Base-by-base conservation (phyloP, 768 basidiomycete species). In the Podaxis sp. region DNA sequence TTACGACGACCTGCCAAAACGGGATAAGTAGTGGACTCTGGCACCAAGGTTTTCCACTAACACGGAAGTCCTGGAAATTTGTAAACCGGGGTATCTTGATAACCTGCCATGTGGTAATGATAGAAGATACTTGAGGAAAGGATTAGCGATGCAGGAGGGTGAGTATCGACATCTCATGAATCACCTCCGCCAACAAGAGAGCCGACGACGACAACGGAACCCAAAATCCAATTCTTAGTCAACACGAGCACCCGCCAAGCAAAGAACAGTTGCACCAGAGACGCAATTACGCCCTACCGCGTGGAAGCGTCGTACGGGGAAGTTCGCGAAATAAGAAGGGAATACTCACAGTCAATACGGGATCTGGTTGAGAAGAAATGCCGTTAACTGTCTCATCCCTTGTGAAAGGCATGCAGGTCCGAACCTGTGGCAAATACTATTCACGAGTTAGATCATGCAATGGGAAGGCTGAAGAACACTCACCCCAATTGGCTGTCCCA, bases 381-480 rank as follows among this genome's bases (percentile, higher is more conserved):
- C 8, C n/a, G 19, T 46, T 19, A 46, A 9, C 1, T 19, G 19
- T 25, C 12, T 36, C 11, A 8, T 9, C 13, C 29, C 29, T 2
- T n/a, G 24, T n/a, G 17, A 33, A 43, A 17, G 40, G n/a, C 36
- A n/a, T 13, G 29, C 9, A 41, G 27, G 15, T 63, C 9, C 43
- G 29, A 46, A 74, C 79, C 79, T 55, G 76, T 75, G 2, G 69
- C 75, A 67, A 81, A 81, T 9, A 81, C 80, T 80, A 65, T 17
- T 37, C 9, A 9, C 1, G 38, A 24, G 11, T 64, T 22, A 27
- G 33, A 15, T 38, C 19, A 59, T 27, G 37, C 17, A 1, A 29
- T n/a, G 6, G 36, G 37, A 13, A 37, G 11, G 52, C 29, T 27
- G 6, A 47, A 33, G 1, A 56, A 40, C 17, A 68, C 70, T 54